Evolutionary conservation across 345 rosid genomes (phyloP).

Genomic region (Litchi chinensis): DNA sequence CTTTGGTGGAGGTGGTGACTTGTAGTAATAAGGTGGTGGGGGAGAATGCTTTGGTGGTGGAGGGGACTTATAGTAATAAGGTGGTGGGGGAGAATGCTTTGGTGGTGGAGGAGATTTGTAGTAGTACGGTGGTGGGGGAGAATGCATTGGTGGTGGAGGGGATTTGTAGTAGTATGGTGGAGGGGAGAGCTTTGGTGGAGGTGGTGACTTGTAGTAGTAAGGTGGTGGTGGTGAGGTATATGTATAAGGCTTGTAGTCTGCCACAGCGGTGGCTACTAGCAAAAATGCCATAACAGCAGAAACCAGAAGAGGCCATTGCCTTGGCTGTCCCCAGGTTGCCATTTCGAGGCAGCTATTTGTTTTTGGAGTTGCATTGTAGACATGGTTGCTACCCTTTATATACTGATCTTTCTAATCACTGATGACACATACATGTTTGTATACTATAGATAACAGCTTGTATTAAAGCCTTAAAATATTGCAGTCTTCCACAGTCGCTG

Average conservation of each 20-base stretch:
- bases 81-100: slow-evolving; percentile 3
- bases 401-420: too few relatives aligned
- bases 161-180: slow-evolving; percentile 29
- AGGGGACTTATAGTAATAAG: not conserved
- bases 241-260: not conserved
- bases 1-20: slow-evolving; percentile 21
- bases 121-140: slow-evolving; percentile 23
- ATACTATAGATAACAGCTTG: too few relatives aligned
- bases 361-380: too few relatives aligned
- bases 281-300: slow-evolving; percentile 30
- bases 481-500: too few relatives aligned
- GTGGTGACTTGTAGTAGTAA: not conserved
- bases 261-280: slow-evolving; percentile 30
- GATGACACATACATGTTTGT: too few relatives aligned
- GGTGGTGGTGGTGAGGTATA: slow-evolving; percentile 7
- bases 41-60: not conserved
- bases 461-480: too few relatives aligned
- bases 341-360: slow-evolving; percentile 7
- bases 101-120: slow-evolving; percentile 21
- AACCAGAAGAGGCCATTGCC: slow-evolving; percentile 34
- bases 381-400: too few relatives aligned
- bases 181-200: not conserved
- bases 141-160: slow-evolving; percentile 16
- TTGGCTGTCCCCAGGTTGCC: slow-evolving; percentile 25
- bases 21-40: slow-evolving; percentile 27